Evolutionary conservation across 2,329 filamentous ascomycete genomes (phyloP).

Genomic region (Stagonosporopsis vannaccii): DNA sequence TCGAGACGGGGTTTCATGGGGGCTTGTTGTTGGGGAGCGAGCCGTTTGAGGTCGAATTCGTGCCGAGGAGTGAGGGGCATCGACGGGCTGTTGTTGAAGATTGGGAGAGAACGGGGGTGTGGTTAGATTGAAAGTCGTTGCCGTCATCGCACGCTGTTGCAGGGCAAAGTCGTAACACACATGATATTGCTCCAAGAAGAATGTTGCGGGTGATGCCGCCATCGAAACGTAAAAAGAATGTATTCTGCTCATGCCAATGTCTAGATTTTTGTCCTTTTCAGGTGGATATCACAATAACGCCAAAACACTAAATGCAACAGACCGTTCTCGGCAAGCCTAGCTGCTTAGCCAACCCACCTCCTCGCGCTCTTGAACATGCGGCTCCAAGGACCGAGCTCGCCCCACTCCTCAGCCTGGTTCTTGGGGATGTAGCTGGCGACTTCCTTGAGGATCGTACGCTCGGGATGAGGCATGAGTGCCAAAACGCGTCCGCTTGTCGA

Average conservation of each 20-base stretch:
- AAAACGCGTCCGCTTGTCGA: slow-evolving; percentile 80
- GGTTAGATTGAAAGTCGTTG: not conserved
- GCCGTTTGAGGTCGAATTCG: slow-evolving; percentile 5
- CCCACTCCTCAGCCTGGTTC: slow-evolving; percentile 70
- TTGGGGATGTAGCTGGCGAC: slow-evolving; percentile 78
- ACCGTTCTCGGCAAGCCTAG: not conserved
- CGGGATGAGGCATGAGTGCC: slow-evolving; percentile 92
- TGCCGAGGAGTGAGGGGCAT: slow-evolving; percentile 3
- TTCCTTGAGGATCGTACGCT: slow-evolving; percentile 84
- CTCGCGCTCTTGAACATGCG: slow-evolving; percentile 87
- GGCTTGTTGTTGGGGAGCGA: slow-evolving; percentile 1
- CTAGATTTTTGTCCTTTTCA: slow-evolving; percentile 19
- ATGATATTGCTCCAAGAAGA: no score
- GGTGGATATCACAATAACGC: slow-evolving; percentile 18
- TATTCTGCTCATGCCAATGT: not conserved
- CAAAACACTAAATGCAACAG: slow-evolving; percentile 8
- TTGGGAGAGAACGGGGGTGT: not conserved
- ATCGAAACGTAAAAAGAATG: not conserved
- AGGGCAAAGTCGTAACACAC: no score
- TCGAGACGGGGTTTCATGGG: slow-evolving; percentile 9
- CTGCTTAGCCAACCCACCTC: slow-evolving; percentile 76
- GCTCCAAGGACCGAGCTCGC: slow-evolving; percentile 84
- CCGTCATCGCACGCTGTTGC: not conserved
- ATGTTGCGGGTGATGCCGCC: no score
- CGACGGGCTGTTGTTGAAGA: slow-evolving; percentile 1